Conservation (phyloP, 2,329 filamentous ascomycete species). For the Colletotrichum camelliae region DNA sequence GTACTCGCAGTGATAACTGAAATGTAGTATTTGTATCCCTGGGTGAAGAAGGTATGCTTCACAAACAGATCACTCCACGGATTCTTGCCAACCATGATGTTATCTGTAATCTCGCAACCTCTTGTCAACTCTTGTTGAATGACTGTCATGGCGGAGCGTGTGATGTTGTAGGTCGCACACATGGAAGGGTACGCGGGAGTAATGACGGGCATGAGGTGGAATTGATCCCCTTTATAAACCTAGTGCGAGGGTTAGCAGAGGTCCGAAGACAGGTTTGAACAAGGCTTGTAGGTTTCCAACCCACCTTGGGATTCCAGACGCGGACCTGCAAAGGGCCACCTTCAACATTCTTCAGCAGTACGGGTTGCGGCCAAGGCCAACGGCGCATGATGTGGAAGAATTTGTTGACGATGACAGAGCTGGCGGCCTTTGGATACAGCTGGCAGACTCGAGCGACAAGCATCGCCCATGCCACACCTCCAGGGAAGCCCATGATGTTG, state of each 20-base stretch:
- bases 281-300: not conserved
- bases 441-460: conserved; percentile 95
- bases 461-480: conserved; percentile 98
- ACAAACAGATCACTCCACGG: conserved; percentile 89
- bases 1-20: conserved; percentile 84
- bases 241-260: conserved; percentile 36
- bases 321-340: conserved; percentile 80
- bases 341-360: conserved; percentile 87
- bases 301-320: conserved; percentile 92
- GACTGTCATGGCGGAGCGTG: conserved; percentile 81
- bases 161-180: conserved; percentile 96
- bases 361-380: conserved; percentile 95
- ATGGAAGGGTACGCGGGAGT: conserved; percentile 97
- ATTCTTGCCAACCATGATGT: conserved; percentile 77
- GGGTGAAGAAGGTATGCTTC: conserved; percentile 92
- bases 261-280: not conserved
- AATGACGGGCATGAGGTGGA: conserved; percentile 96
- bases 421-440: conserved; percentile 90
- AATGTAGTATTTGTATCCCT: conserved; percentile 94
- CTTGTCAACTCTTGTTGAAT: conserved; percentile 84
- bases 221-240: conserved; percentile 80
- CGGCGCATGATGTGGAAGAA: conserved; percentile 92
- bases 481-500: conserved; percentile 95
- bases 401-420: conserved; percentile 86
- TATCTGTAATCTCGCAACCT: conserved; percentile 77